Base-by-base conservation (phyloP, 2,329 filamentous ascomycete species). In the Aureobasidium sp. region DNA sequence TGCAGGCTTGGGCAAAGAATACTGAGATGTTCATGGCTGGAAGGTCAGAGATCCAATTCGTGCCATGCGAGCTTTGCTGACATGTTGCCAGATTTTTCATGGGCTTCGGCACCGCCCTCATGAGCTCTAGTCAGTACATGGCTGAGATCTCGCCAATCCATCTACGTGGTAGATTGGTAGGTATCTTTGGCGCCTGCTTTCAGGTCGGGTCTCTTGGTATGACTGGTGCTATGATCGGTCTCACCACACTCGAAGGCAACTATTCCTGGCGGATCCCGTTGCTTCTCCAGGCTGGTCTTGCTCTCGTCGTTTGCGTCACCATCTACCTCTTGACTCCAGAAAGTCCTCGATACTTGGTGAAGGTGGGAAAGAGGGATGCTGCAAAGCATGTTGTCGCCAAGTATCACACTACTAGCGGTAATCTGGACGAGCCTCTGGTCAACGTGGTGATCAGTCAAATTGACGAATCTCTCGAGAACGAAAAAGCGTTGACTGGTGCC, bases 121-220 rank as follows among this genome's bases (percentile, higher is more conserved):
- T 75, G 68, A 74, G 73, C 24, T 73, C 71, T 59, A 74, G 73
- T 2, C 73, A 75, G 46, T 76, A 76, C 44, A 74, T 75, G 65
- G 74, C 73, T 60, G 74, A 76, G 59, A 69, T 76, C 3, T 64
- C 67, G 10, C 67, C 67, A 3, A 64, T 68, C 1, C 67, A 69
- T 52, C 63, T 77, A 4, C 73, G 77, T 65, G 73, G 79, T 66
- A 73, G 75, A 29, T 71, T 80, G 41, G 78, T 81, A 26, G 78
- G 78, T 44, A 71, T 80, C 37, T 80, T 79, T 51, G 78, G 78
- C 7, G 77, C 78, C 9, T 79, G 73, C 65, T 79, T 78, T 67
- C 76, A 79, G 56, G 71, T 79, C 39, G 77, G 78, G 12, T 76
- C 74, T 63, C 68, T 79, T 32, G 69, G 70, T 15, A 79, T 78